phyloP scores from a whole-genome alignment of 176 grass and related monocot species.

The Ananas comosus region DNA sequence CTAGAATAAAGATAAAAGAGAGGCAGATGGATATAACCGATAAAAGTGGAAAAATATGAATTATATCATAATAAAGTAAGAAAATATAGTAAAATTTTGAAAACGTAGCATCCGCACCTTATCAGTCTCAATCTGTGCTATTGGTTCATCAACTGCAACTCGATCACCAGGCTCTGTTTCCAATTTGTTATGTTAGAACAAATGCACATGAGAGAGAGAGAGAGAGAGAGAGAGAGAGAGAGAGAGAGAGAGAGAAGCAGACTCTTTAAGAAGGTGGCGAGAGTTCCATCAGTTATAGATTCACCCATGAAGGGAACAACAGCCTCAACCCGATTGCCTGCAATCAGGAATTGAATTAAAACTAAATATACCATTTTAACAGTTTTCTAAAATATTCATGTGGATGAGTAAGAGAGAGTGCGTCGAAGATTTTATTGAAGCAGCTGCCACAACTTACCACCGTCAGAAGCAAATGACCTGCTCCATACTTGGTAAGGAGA shows the following conservation, averaged over 20 bases:
- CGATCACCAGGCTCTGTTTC: slow-evolving; percentile 78
- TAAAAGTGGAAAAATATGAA: not conserved
- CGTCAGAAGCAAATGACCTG: slow-evolving; percentile 79
- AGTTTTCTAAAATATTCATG: slow-evolving; percentile 4
- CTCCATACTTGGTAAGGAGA: slow-evolving; percentile 74
- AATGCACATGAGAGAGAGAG: slow-evolving; percentile 1
- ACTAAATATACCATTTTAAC: not conserved
- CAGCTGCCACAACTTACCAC: slow-evolving; percentile 34
- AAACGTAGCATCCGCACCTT: slow-evolving; percentile 35
- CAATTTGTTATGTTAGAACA: not conserved
- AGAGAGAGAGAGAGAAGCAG: too few relatives aligned
- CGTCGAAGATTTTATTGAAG: not conserved
- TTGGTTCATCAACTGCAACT: slow-evolving; percentile 81
- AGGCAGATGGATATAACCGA: slow-evolving; percentile 4
- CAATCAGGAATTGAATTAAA: slow-evolving; percentile 16
- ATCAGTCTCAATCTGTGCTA: slow-evolving; percentile 97
- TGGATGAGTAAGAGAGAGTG: not conserved
- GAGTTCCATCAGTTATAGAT: slow-evolving; percentile 98
- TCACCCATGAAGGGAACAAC: slow-evolving; percentile 99
- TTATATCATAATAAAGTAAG: not conserved
- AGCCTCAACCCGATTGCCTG: slow-evolving; percentile 70
- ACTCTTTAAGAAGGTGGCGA: slow-evolving; percentile 93
- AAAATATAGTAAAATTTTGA: not conserved
- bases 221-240: slow-evolving; percentile 1
- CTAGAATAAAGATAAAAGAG: slow-evolving; percentile 23